phyloP scores from a whole-genome alignment of 306 rosid species.

The Vigna nakashimae region DNA sequence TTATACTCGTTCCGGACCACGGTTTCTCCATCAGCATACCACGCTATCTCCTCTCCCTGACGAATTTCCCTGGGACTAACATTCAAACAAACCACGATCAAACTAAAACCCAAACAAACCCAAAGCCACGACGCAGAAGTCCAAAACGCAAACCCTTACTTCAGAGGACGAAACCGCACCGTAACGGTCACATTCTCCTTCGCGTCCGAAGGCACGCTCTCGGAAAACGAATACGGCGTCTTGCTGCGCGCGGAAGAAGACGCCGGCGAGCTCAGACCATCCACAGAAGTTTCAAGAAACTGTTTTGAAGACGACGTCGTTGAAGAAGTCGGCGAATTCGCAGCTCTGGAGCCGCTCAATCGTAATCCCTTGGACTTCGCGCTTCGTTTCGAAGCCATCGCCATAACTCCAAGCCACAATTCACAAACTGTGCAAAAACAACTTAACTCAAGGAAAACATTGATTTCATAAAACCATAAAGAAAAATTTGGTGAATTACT shows the following conservation, averaged over 20 bases:
- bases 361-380: not conserved
- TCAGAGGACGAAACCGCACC: slow-evolving; percentile 34
- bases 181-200: slow-evolving; percentile 15
- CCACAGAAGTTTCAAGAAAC: slow-evolving; percentile 29
- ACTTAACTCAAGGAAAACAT: not conserved
- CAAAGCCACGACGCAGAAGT: not conserved
- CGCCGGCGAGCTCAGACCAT: slow-evolving; percentile 27
- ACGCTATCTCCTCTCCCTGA: slow-evolving; percentile 30
- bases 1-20: slow-evolving; percentile 26
- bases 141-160: not conserved
- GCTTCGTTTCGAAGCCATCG: slow-evolving; percentile 15
- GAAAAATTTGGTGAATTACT: not conserved
- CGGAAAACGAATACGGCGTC: slow-evolving; percentile 5
- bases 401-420: not conserved
- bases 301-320: slow-evolving; percentile 13
- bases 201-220: not conserved
- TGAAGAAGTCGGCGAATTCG: slow-evolving; percentile 12
- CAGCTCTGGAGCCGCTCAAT: slow-evolving; percentile 2
- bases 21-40: slow-evolving; percentile 24
- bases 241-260: slow-evolving; percentile 20
- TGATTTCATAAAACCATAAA: not conserved
- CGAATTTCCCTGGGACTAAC: slow-evolving; percentile 28
- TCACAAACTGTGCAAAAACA: not conserved
- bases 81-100: not conserved
- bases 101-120: not conserved